Base-by-base conservation (phyloP, 1,284 basidiomycete species). In the Nidula niveotomentosa region DNA sequence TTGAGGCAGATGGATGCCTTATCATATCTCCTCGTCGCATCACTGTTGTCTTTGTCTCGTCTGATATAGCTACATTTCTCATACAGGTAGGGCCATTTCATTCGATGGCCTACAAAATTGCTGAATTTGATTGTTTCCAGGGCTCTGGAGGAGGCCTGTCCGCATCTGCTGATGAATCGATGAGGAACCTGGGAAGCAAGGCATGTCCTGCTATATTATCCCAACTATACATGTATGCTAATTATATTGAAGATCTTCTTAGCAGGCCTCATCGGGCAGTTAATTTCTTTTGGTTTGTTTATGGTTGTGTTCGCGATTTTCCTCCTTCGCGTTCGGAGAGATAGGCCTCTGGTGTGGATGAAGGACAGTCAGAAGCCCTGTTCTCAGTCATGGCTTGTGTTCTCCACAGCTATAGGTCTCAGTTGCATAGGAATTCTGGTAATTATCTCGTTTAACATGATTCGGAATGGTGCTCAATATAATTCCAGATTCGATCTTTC, bases 11-110 rank as follows among this genome's bases (percentile, higher is more conserved):
- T 2, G 30, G 30, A 17, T 45, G 15, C 30, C 37, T 52, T 9
- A 13, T 52, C 13, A 44, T 52, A 8, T 30, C 37, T 17, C 36
- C 35, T 30, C 51, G 41, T n/a, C 35, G 37, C 13, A 36, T 52
- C 13, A 52, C 39, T n/a, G 4, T 44, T 4, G 18, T 52, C 7
- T 52, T 52, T 34, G 37, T 52, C 36, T 7, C 15, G 7, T 52
- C 51, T 9, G 51, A 52, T 30, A 37, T 52, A 8, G n/a, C 39
- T 6, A 52, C 51, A 7, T 52, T 52, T 18, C 10, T 48, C 8
- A 43, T 35, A 10, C 49, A 23, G 36, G 41, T 41, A 13, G 6
- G 39, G 12, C 30, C 30, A 5, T 41, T 13, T 41, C 39, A 41
- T 41, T 41, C 39, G 5, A 30, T 30, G 30, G 30, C 30, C 30